Evolutionary conservation across 1,284 basidiomycete species (phyloP).

Genomic region (Ganoderma lingzhi): DNA sequence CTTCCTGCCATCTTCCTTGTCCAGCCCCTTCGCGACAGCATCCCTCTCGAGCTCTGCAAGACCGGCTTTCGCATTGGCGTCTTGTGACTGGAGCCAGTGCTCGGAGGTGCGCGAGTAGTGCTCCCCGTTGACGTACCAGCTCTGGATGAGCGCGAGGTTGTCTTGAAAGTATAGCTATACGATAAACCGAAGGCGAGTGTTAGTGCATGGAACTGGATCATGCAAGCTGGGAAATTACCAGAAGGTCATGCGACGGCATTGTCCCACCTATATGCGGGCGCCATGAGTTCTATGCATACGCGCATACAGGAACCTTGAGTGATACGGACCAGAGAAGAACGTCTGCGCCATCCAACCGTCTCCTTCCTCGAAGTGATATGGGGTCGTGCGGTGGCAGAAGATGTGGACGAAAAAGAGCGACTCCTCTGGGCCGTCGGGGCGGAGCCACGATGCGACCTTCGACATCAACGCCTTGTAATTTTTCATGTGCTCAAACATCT

Average conservation of each 20-base stretch:
- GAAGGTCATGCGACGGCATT: conserved; percentile 75
- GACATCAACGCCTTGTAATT: conserved; percentile 73
- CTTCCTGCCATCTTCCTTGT: conserved; percentile 63
- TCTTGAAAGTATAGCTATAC: conserved; percentile 73
- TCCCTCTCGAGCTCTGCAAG: conserved; percentile 60
- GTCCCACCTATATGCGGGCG: conserved; percentile 54
- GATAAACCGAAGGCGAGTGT: too few species aligned
- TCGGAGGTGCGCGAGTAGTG: conserved; percentile 78
- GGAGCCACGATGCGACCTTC: conserved; percentile 78
- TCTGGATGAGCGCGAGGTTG: conserved; percentile 64
- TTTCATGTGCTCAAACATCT: conserved; percentile 90
- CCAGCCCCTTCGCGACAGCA: conserved; percentile 54
- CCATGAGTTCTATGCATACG: conserved; percentile 14
- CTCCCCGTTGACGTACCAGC: conserved; percentile 71
- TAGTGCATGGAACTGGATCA: not conserved
- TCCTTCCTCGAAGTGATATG: conserved; percentile 79
- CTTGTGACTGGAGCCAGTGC: conserved; percentile 75
- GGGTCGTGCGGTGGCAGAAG: conserved; percentile 74
- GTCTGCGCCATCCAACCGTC: conserved; percentile 85
- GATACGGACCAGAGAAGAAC: conserved; percentile 70
- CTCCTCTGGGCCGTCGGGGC: conserved; percentile 49
- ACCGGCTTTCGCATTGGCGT: conserved; percentile 53
- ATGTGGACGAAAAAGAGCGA: conserved; percentile 78
- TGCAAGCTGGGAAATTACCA: conserved; percentile 49
- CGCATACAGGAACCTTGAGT: conserved; percentile 31